Conservation (phyloP, 176 grass and related monocot species). For the Canna indica region DNA sequence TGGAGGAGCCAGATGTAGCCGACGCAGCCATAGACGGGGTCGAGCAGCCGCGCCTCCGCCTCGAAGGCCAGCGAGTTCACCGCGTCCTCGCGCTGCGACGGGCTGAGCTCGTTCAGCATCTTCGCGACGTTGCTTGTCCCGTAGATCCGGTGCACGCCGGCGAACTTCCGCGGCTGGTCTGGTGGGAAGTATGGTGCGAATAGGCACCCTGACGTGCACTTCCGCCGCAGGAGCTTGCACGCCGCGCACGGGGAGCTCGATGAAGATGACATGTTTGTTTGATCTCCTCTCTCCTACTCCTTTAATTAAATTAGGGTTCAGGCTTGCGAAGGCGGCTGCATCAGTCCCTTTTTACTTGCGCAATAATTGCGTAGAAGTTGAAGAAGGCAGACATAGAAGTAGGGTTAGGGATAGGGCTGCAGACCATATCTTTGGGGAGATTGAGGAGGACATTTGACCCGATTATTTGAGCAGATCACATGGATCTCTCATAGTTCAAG, state of each 20-base stretch:
- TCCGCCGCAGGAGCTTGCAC: conserved; percentile 82
- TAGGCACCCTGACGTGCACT: conserved; percentile 46
- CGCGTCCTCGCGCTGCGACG: conserved; percentile 34
- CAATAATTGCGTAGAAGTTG: too few relatives aligned
- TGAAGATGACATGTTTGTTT: not conserved
- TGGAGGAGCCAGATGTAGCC: conserved; percentile 63
- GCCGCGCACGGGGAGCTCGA: conserved; percentile 56
- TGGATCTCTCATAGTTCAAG: too few relatives aligned
- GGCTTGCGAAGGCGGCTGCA: too few relatives aligned
- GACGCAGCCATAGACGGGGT: conserved; percentile 82
- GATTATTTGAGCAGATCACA: too few relatives aligned
- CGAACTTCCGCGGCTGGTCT: conserved; percentile 43
- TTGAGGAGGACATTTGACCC: too few relatives aligned
- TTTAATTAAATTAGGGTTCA: too few relatives aligned
- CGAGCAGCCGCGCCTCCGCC: conserved; percentile 64
- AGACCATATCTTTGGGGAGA: too few relatives aligned
- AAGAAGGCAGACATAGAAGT: too few relatives aligned
- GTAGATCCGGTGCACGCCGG: conserved; percentile 60
- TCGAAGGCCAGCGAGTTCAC: conserved; percentile 64
- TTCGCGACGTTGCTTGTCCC: conserved; percentile 83
- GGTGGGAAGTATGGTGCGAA: conserved; percentile 57
- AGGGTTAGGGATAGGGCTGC: too few relatives aligned
- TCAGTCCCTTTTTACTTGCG: too few relatives aligned
- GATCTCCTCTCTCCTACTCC: not conserved
- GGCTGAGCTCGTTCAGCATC: conserved; percentile 45